Evolutionary conservation across 1,284 basidiomycete species (phyloP).

Genomic region (Heliocybe sulcata): DNA sequence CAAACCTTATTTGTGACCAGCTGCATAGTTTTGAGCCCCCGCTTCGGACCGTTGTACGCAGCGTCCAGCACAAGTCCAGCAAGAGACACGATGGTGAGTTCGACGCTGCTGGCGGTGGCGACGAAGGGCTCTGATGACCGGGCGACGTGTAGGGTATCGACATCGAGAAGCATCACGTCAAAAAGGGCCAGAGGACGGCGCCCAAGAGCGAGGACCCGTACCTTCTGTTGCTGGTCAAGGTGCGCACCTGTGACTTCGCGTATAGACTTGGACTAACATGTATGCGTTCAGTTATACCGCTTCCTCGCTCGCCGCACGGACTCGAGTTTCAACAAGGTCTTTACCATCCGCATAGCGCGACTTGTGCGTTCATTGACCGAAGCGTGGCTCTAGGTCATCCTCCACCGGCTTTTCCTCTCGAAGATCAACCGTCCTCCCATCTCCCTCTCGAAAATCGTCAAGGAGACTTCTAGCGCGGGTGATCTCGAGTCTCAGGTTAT

Average conservation of each 20-base stretch:
- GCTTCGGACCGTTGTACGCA: constrained; percentile 4
- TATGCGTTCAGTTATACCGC: constrained; percentile 78
- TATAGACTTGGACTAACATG: constrained; percentile 1
- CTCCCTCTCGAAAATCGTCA: constrained; percentile 86
- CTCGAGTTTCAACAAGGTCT: constrained; percentile 92
- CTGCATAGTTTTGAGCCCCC: constrained; percentile 52
- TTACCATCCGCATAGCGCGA: constrained; percentile 6
- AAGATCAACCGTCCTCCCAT: constrained; percentile 97
- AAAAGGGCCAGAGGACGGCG: constrained; percentile 91
- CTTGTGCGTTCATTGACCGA: constrained; percentile 8
- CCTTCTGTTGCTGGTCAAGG: constrained; percentile 97
- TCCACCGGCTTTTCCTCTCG: constrained; percentile 95
- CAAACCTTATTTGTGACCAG: constrained; percentile 20
- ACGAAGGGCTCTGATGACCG: constrained; percentile 9
- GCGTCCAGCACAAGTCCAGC: constrained; percentile 30
- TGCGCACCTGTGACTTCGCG: constrained; percentile 26
- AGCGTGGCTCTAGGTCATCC: constrained; percentile 59
- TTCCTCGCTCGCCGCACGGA: constrained; percentile 98
- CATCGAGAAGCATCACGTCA: constrained; percentile 96
- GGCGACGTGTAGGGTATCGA: constrained; percentile 82
- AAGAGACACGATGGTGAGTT: constrained; percentile 76
- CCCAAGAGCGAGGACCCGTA: constrained; percentile 99
- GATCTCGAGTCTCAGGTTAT: constrained; percentile 81
- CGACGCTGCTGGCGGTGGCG: constrained; percentile 25
- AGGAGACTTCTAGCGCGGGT: constrained; percentile 66